These are phyloP conservation scores for Exophiala oligosperma DNA, from an alignment of 2,329 filamentous ascomycete genomes.

Conservation along the genomic window DNA sequence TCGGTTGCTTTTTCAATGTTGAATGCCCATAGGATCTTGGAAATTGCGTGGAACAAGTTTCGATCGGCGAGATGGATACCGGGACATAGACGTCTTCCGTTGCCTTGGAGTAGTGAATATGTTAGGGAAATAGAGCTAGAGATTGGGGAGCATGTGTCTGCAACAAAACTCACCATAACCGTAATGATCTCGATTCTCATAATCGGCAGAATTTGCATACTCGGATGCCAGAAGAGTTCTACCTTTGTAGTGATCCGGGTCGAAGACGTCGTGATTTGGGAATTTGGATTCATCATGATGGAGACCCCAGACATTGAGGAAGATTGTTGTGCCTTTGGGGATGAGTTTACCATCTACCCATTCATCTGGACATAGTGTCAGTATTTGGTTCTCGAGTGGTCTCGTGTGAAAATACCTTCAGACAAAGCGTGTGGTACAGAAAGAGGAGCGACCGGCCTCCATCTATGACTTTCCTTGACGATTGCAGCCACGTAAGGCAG, in stretches of 20 bases:
- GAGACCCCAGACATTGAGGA: slow-evolving; percentile 41
- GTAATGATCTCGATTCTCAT: slow-evolving; percentile 37
- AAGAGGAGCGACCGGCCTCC: slow-evolving; percentile 46
- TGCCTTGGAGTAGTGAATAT: slow-evolving; percentile 30
- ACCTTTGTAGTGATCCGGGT: slow-evolving; percentile 34
- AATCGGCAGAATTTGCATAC: slow-evolving; percentile 37
- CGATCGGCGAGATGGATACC: slow-evolving; percentile 53
- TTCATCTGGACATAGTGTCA: slow-evolving; percentile 37
- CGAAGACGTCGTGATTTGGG: slow-evolving; percentile 33
- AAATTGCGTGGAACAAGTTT: slow-evolving; percentile 49
- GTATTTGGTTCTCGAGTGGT: slow-evolving; percentile 10
- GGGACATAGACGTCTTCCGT: slow-evolving; percentile 47
- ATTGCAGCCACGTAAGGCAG: slow-evolving; percentile 38
- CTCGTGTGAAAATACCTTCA: slow-evolving; percentile 14
- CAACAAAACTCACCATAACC: slow-evolving; percentile 22
- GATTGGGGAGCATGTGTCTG: no score
- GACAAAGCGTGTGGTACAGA: slow-evolving; percentile 49
- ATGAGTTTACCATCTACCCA: slow-evolving; percentile 46
- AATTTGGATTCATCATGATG: slow-evolving; percentile 36
- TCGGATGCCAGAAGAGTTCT: slow-evolving; percentile 35
- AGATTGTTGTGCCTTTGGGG: slow-evolving; percentile 47
- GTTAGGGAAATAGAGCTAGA: background rate
- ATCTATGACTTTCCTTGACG: slow-evolving; percentile 37
- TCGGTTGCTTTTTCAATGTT: slow-evolving; percentile 16
- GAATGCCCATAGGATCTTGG: slow-evolving; percentile 53